Conservation (phyloP, 495 filamentous ascomycete genomes). For the Pyrenula massariospora region DNA sequence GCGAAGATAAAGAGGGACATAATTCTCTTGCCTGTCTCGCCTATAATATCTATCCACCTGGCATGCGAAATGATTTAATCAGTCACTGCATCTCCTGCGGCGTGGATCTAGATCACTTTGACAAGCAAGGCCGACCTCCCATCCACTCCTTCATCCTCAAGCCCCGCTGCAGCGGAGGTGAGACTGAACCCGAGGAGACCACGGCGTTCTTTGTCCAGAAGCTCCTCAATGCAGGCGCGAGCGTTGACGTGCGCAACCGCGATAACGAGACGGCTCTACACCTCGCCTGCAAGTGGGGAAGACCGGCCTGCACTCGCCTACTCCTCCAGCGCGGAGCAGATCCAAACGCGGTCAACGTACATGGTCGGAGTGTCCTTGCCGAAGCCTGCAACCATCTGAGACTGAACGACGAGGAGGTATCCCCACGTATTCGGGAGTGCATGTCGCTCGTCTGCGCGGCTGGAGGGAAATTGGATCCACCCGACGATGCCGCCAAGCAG, state of each 20-base stretch:
- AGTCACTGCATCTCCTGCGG: background rate
- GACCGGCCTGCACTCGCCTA: background rate
- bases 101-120: background rate
- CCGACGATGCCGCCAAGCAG: background rate
- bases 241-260: background rate
- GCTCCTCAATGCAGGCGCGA: background rate
- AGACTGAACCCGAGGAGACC: background rate
- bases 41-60: background rate
- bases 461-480: background rate
- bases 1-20: background rate
- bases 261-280: background rate
- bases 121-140: background rate
- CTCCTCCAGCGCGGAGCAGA: background rate
- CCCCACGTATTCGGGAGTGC: background rate
- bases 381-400: background rate
- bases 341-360: background rate
- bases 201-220: background rate
- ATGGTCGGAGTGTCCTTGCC: background rate
- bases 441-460: background rate
- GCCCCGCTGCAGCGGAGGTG: background rate
- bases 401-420: background rate
- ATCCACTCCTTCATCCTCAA: background rate
- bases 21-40: background rate
- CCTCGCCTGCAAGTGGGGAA: background rate
- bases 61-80: background rate